Base-by-base conservation (phyloP, 495 filamentous ascomycete genomes). In the Ramalina intermedia region DNA sequence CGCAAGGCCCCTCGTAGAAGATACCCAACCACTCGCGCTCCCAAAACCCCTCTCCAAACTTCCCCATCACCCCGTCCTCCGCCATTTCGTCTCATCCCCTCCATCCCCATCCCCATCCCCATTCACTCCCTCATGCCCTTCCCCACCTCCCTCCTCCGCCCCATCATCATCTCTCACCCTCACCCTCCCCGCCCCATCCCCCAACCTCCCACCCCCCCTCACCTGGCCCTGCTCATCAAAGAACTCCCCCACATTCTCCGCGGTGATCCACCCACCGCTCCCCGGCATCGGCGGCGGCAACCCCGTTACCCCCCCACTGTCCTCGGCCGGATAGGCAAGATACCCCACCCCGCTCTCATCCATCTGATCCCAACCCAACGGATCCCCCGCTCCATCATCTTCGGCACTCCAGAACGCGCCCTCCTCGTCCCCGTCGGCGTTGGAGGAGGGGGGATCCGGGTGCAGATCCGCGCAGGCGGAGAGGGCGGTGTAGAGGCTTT, bases 251-350 rank as follows among this genome's bases (percentile, higher is more conserved):
- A 94, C 84, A 64, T 98, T 98, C 47, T 96, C 91, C 13, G 87
- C 83, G 16, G 91, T 98, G 54, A 98, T 96, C 91, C 91, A 98
- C 2, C 88, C 88, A 0, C 78, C 79, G 58, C 87, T 90, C 11
- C 90, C 87, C 1, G 84, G 85, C 61, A 91, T 73, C 4, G 84
- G 79, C 12, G 84, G 81, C 37, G 84, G 84, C 29, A 90, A 55
- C 36, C 74, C 77, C 5, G 78, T 75, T 52, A 70, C 66, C 33
- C 27, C 42, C 4, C 52, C 21, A 68, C 66, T 40, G 54, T 52
- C 51, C 12, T 41, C 48, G 63, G 48, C 44, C 2, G 8, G 16
- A 7, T 47, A 13, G 4, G 26, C 3, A 0, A 33, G n/a, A 37
- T 17, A 27, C 5, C 29, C 29, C 5, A 17, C 44, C 24, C 44